Evolutionary conservation across 1,284 basidiomycete species (phyloP).

Genomic region (Cutaneotrichosporon mucoides): DNA sequence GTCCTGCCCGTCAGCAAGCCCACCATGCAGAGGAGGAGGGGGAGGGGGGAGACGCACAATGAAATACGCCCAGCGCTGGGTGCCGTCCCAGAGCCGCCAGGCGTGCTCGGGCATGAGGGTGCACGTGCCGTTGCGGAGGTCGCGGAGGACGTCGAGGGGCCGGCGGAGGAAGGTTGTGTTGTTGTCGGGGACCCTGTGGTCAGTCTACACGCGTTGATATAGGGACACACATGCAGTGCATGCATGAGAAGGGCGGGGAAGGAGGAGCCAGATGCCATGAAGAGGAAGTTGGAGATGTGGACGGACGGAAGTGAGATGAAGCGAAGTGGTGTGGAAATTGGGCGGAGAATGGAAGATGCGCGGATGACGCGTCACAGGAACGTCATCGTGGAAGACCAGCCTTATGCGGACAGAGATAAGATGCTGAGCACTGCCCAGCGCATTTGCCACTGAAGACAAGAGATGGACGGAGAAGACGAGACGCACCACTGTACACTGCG

Average conservation of each 20-base stretch:
- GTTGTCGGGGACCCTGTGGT: slow-evolving; percentile 8
- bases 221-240: background rate
- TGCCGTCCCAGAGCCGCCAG: slow-evolving; percentile 9
- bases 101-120: slow-evolving; percentile 5
- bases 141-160: slow-evolving; percentile 9
- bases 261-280: too few relatives aligned
- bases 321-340: too few relatives aligned
- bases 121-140: slow-evolving; percentile 3
- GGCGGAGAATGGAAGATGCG: too few relatives aligned
- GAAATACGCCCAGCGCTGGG: slow-evolving; percentile 14
- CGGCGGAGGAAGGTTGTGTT: slow-evolving; percentile 7
- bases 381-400: too few relatives aligned
- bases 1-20: slow-evolving; percentile 5
- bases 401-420: too few relatives aligned
- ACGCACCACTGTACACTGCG: slow-evolving; percentile 8
- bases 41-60: background rate
- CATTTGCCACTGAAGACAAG: too few relatives aligned
- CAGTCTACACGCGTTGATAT: background rate
- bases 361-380: too few relatives aligned
- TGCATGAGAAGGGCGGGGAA: background rate
- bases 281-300: too few relatives aligned
- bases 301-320: too few relatives aligned
- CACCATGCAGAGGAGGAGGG: too few relatives aligned
- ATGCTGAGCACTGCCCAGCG: too few relatives aligned
- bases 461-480: too few relatives aligned